Conservation (phyloP, 257 asterid genomes). For the Solanum bulbocastanum region DNA sequence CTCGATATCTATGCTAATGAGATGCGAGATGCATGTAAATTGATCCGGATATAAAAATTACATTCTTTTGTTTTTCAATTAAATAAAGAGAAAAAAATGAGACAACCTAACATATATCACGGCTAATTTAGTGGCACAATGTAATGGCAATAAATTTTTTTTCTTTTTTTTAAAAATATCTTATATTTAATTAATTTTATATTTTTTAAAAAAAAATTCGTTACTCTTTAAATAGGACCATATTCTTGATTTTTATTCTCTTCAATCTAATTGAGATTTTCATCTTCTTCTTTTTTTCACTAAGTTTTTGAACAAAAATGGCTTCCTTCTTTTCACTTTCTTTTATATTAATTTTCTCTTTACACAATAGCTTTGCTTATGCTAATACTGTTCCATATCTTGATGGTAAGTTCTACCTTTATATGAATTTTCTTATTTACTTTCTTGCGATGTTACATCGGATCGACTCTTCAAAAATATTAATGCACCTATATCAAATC, state of each 20-base stretch:
- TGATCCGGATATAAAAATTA: neutral
- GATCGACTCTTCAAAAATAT: neutral
- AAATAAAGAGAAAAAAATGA: neutral
- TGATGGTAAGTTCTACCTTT: constrained; percentile 31
- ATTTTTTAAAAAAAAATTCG: neutral
- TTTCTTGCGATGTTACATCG: neutral
- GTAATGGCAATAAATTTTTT: constrained; percentile 11
- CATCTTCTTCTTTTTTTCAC: neutral
- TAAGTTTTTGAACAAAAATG: constrained; percentile 7
- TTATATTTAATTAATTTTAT: neutral
- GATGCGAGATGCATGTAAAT: neutral
- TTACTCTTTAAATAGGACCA: neutral
- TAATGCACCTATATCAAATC: neutral
- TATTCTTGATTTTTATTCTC: neutral
- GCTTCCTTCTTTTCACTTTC: constrained; percentile 21
- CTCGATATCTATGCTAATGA: rapidly evolving
- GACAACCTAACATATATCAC: constrained; percentile 36
- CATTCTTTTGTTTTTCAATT: neutral
- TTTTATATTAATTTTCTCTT: constrained; percentile 16
- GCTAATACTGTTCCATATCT: constrained; percentile 17
- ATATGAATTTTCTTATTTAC: neutral
- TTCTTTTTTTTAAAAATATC: too few species aligned
- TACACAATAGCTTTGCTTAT: constrained; percentile 24
- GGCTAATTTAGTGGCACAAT: constrained; percentile 43
- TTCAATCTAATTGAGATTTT: neutral